These are phyloP conservation scores for Aschersonia sp. DNA, from an alignment of 2,329 filamentous ascomycete genomes.

Conservation along the genomic window DNA sequence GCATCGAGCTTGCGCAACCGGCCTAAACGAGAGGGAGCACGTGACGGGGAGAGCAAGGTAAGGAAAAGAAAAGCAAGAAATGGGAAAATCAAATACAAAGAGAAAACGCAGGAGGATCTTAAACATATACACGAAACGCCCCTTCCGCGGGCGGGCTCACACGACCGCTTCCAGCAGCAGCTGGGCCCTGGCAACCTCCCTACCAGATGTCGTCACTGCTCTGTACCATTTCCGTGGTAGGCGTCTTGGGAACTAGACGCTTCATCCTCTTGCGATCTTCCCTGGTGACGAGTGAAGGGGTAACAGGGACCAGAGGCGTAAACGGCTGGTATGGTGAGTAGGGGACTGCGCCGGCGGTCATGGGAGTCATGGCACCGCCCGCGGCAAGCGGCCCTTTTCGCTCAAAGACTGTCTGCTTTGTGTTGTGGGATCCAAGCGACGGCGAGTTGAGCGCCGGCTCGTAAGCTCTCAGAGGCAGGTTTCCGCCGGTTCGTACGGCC, in stretches of 20 bases:
- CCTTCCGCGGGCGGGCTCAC: too few relatives aligned
- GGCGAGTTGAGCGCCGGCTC: conserved; percentile 41
- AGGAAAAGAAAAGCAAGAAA: too few relatives aligned
- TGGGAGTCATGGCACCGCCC: conserved; percentile 44
- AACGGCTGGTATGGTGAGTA: conserved; percentile 72
- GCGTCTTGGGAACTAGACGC: conserved; percentile 48
- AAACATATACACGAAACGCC: too few relatives aligned
- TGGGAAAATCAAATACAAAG: too few relatives aligned
- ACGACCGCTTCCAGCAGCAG: too few relatives aligned
- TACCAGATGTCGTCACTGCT: conserved; percentile 52
- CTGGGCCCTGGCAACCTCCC: conserved; percentile 4
- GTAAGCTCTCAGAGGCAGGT: conserved; percentile 46
- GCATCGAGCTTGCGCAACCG: too few relatives aligned
- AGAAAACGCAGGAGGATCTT: too few relatives aligned
- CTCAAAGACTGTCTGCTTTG: conserved; percentile 53
- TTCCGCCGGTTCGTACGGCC: conserved; percentile 40
- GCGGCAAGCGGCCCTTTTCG: conserved; percentile 40
- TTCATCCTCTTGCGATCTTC: conserved; percentile 56
- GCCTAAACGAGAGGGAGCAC: too few relatives aligned
- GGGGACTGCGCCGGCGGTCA: conserved; percentile 46
- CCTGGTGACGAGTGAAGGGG: conserved; percentile 58
- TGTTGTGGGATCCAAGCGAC: conserved; percentile 27
- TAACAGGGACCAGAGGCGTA: conserved; percentile 60
- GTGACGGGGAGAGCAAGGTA: too few relatives aligned
- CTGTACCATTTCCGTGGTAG: conserved; percentile 46